phyloP scores from a whole-genome alignment of 148 eudicot species.

The Rhododendron mucronatum region DNA sequence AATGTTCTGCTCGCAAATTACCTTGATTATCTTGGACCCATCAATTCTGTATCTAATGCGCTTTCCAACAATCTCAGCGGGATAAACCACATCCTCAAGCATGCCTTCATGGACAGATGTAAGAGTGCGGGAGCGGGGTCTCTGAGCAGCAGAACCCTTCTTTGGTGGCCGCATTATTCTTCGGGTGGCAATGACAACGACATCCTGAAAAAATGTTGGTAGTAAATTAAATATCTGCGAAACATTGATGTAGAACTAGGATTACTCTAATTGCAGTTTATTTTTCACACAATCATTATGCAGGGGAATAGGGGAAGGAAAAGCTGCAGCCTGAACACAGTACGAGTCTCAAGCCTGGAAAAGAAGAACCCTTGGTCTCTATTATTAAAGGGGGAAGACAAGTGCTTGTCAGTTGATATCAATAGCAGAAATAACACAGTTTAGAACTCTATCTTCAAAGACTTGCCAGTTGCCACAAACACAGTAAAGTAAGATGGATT shows the following conservation, averaged over 20 bases:
- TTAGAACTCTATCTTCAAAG: not conserved
- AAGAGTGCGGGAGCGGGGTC: constrained; percentile 77
- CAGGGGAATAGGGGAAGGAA: not conserved
- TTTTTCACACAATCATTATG: not conserved
- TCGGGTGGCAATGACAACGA: constrained; percentile 66
- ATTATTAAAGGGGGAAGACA: not conserved
- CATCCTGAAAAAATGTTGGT: constrained; percentile 41
- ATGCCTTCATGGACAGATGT: constrained; percentile 79
- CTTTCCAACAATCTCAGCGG: constrained; percentile 87
- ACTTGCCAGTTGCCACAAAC: not conserved
- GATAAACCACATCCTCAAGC: constrained; percentile 75
- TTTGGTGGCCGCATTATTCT: constrained; percentile 78
- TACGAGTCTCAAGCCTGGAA: not conserved
- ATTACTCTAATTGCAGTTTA: not conserved
- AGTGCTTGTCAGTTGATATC: not conserved
- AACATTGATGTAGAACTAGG: not conserved
- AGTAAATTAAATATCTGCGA: not conserved
- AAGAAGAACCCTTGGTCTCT: not conserved
- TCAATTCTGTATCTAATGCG: constrained; percentile 76
- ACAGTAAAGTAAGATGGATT: not conserved
- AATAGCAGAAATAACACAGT: not conserved
- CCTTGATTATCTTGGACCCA: constrained; percentile 84
- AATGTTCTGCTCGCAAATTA: constrained; percentile 6
- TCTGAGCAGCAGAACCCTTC: constrained; percentile 75
- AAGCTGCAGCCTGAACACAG: not conserved